Percentiles rank a stretch among this genome's conserved stretches.
phyloP scores from a whole-genome alignment of 2,329 filamentous ascomycete species.

The Stagonosporopsis rhizophila region DNA sequence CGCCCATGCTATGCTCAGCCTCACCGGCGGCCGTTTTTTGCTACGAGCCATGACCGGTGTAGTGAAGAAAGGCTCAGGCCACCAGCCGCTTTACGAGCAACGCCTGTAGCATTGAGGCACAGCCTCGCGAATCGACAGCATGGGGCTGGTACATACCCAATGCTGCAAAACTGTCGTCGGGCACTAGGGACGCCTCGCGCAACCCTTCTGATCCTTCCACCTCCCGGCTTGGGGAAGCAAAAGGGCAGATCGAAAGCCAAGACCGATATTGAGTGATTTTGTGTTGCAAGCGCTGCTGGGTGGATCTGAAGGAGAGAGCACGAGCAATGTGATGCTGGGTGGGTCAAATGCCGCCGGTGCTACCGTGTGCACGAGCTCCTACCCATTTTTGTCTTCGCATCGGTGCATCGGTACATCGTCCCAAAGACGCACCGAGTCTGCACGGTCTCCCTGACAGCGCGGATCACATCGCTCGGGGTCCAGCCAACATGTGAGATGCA shows the following conservation, averaged over 20 bases:
- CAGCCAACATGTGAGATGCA: conserved; percentile 25
- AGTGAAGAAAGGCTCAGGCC: conserved; percentile 28
- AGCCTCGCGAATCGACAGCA: conserved; percentile 30
- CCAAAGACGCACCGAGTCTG: conserved; percentile 7
- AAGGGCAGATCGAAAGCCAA: conserved; percentile 31
- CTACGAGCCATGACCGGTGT: conserved; percentile 15
- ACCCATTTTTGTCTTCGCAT: conserved; percentile 12
- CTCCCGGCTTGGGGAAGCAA: conserved; percentile 14
- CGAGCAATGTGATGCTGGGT: conserved; percentile 5
- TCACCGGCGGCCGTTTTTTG: conserved; percentile 23
- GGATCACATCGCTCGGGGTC: conserved; percentile 16
- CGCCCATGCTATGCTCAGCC: conserved; percentile 6
- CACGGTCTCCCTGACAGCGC: conserved; percentile 12
- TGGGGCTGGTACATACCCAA: conserved; percentile 26
- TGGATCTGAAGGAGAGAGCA: neutral
- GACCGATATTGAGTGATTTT: conserved; percentile 24
- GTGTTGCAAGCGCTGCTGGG: neutral
- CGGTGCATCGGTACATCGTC: conserved; percentile 7
- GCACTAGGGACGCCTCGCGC: conserved; percentile 41
- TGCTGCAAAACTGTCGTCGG: conserved; percentile 23
- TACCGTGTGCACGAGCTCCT: conserved; percentile 6
- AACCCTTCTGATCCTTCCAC: conserved; percentile 37
- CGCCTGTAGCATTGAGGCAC: conserved; percentile 29
- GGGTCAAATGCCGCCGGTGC: conserved; percentile 9
- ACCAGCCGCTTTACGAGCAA: conserved; percentile 31